A percentile compares a stretch with the other conserved stretches of the same genome.
Conservation (phyloP, 495 filamentous ascomycete genomes). For the Trichoderma virens region DNA sequence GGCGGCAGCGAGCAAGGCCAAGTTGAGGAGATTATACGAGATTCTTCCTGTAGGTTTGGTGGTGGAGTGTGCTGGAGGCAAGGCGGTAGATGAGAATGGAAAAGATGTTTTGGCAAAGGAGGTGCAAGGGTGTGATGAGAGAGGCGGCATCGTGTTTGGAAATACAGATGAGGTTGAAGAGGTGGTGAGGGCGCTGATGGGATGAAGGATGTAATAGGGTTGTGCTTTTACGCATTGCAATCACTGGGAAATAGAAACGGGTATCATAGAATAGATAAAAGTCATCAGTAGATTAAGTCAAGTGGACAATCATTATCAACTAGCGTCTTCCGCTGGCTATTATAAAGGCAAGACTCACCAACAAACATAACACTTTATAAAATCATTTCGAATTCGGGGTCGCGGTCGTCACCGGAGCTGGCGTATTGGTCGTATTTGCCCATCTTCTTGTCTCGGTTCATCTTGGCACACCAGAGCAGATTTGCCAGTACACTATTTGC, state of each 20-base stretch:
- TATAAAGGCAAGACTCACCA: background rate
- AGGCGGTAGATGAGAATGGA: slow-evolving; percentile 35
- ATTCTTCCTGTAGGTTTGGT: slow-evolving; percentile 42
- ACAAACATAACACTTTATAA: slow-evolving; percentile 28
- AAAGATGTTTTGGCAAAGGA: slow-evolving; percentile 27
- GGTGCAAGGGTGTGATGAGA: slow-evolving; percentile 35
- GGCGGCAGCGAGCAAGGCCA: slow-evolving; percentile 34
- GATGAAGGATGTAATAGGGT: background rate
- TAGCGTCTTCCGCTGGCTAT: no score
- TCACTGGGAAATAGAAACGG: no score
- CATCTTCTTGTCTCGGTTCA: slow-evolving; percentile 55
- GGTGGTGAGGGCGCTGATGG: slow-evolving; percentile 17
- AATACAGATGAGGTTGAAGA: slow-evolving; percentile 37
- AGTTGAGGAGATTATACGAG: slow-evolving; percentile 44
- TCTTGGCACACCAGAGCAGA: slow-evolving; percentile 56
- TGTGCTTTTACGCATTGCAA: no score
- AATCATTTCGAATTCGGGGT: slow-evolving; percentile 57
- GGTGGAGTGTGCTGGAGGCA: slow-evolving; percentile 44
- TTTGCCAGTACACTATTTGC: slow-evolving; percentile 50
- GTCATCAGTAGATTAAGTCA: no score
- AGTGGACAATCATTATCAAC: no score
- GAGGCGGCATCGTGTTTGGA: slow-evolving; percentile 41
- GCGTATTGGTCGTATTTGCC: slow-evolving; percentile 55
- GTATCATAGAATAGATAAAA: no score
- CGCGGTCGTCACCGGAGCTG: slow-evolving; percentile 56